These are phyloP conservation scores for Xylaria sp. DNA, from an alignment of 2,329 filamentous ascomycete genomes.

Conservation along the genomic window DNA sequence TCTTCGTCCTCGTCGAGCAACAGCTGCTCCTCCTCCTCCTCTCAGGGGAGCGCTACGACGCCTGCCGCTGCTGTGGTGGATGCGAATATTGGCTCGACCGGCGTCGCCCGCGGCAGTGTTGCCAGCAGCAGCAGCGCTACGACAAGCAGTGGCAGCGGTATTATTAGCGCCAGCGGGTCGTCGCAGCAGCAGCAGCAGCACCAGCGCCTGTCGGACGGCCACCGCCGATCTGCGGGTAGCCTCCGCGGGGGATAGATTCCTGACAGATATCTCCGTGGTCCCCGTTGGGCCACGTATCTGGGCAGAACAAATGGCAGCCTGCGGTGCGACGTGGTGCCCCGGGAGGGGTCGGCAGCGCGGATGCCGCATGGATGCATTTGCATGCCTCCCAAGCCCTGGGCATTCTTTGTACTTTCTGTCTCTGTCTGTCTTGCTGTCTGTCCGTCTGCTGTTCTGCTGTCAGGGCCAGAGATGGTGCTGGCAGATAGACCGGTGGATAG, in stretches of 20 bases:
- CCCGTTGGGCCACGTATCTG: slow-evolving; percentile 42
- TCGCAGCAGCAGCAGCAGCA: slow-evolving; percentile 37
- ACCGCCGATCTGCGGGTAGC: slow-evolving; percentile 50
- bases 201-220: slow-evolving; percentile 39
- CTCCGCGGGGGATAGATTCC: slow-evolving; percentile 47
- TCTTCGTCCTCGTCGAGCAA: neutral
- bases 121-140: neutral
- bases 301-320: slow-evolving; percentile 16
- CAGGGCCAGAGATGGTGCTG: neutral
- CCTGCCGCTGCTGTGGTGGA: neutral
- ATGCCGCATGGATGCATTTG: slow-evolving; percentile 23
- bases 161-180: slow-evolving; percentile 37
- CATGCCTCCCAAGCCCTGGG: neutral
- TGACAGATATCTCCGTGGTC: slow-evolving; percentile 16
- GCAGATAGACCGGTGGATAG: neutral
- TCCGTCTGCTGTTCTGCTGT: neutral
- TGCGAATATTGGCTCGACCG: neutral
- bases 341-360: slow-evolving; percentile 5
- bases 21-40: neutral
- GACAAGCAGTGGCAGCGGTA: neutral
- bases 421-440: neutral
- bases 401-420: neutral
- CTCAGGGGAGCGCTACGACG: slow-evolving; percentile 35
- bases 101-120: slow-evolving; percentile 6
- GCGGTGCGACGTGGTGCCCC: slow-evolving; percentile 35